A percentile compares a stretch with the other conserved stretches of the same genome.
These are phyloP conservation scores for Fraxinus velutina DNA, from an alignment of 305 asterid species.

Conservation along the genomic window DNA sequence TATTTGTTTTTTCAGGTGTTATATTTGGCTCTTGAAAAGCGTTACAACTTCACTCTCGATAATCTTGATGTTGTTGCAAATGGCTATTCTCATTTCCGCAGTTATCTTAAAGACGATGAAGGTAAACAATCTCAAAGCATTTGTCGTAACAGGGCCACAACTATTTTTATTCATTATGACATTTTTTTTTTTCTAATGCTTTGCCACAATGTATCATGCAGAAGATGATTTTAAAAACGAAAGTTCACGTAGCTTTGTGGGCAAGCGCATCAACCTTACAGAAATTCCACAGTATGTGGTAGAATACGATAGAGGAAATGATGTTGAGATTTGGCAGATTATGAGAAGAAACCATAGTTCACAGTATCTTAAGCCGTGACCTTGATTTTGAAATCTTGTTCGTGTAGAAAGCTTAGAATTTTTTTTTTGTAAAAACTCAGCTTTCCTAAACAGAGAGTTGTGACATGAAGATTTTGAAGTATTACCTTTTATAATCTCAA, in stretches of 20 bases:
- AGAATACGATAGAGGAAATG: constrained; percentile 65
- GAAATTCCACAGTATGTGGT: constrained; percentile 64
- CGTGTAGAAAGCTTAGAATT: not conserved
- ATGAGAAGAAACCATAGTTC: constrained; percentile 28
- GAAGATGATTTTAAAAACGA: constrained; percentile 30
- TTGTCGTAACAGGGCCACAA: not conserved
- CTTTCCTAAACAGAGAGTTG: not conserved
- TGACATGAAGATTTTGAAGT: not conserved
- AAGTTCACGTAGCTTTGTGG: constrained; percentile 36
- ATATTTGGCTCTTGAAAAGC: constrained; percentile 85
- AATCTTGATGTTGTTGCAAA: constrained; percentile 86
- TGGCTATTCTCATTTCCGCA: constrained; percentile 74
- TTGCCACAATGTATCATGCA: constrained; percentile 27
- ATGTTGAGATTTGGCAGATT: constrained; percentile 81
- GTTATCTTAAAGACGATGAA: constrained; percentile 39
- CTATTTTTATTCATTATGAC: not conserved
- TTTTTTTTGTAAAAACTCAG: not conserved
- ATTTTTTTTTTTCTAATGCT: not conserved
- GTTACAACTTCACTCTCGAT: constrained; percentile 78
- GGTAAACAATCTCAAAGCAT: constrained; percentile 20
- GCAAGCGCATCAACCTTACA: constrained; percentile 46
- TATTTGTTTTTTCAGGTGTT: constrained; percentile 47
- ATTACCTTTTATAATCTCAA: not conserved
- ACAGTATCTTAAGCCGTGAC: not conserved
- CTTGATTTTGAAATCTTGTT: not conserved